Conservation (phyloP, 2,329 filamentous ascomycete genomes). For the Ilyonectria destructans region DNA sequence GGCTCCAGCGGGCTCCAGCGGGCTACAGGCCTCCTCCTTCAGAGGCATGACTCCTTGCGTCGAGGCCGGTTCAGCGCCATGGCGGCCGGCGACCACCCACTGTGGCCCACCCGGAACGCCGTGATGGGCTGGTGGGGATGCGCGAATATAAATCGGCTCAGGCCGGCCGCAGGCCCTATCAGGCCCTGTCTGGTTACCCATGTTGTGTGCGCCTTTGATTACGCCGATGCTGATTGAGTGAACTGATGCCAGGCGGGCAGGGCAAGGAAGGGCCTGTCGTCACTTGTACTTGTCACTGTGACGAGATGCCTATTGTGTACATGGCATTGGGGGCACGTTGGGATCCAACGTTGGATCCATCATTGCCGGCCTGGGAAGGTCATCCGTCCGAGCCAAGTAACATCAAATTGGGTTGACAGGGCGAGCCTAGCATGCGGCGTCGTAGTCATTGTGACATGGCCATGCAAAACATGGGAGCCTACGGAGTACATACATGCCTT, state of each 20-base stretch:
- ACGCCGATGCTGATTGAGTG: conserved; percentile 39
- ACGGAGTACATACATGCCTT: conserved; percentile 5
- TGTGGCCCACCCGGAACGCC: conserved; percentile 37
- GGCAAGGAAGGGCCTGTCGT: conserved; percentile 18
- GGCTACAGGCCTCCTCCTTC: conserved; percentile 7
- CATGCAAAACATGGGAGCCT: conserved; percentile 26
- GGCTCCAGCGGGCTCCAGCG: conserved; percentile 2
- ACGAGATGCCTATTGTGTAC: conserved; percentile 1
- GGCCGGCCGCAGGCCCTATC: conserved; percentile 32
- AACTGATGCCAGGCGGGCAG: conserved; percentile 26
- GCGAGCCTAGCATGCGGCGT: conserved; percentile 12
- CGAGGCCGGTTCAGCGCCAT: conserved; percentile 22
- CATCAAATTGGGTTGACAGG: conserved; percentile 15
- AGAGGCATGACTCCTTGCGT: conserved; percentile 19
- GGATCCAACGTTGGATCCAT: conserved; percentile 11
- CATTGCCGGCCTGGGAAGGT: conserved; percentile 21
- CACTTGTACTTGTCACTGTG: conserved; percentile 5
- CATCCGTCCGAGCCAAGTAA: not conserved
- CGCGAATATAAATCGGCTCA: conserved; percentile 56
- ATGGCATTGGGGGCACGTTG: not conserved
- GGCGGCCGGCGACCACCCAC: conserved; percentile 10
- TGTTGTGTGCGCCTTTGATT: conserved; percentile 37
- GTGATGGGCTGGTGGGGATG: conserved; percentile 52
- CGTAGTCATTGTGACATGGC: conserved; percentile 18
- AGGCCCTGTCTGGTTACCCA: conserved; percentile 28